Percentiles rank a stretch among this genome's conserved stretches.
These are phyloP conservation scores for Hirsutella rhossiliensis DNA, from an alignment of 2,329 filamentous ascomycete genomes.

Conservation along the genomic window DNA sequence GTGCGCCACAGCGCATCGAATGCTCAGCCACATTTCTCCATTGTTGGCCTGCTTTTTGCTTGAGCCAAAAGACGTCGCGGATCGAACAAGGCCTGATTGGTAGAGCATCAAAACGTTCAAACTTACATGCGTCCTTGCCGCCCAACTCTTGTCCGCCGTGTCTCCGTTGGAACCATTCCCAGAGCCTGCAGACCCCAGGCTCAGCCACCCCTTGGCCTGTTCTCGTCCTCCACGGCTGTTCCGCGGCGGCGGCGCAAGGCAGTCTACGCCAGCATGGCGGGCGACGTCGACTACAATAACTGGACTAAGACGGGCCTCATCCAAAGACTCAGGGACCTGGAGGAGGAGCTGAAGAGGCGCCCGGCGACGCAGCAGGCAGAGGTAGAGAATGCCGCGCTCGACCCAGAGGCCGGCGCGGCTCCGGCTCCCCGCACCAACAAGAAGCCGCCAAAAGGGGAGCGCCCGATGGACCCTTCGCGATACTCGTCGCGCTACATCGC, in stretches of 20 bases:
- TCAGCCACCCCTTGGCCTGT: neutral
- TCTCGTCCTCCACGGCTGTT: slow-evolving; percentile 4
- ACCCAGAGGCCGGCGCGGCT: neutral
- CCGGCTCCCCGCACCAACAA: slow-evolving; percentile 1
- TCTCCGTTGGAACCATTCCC: slow-evolving; percentile 1
- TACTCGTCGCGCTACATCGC: slow-evolving; percentile 80
- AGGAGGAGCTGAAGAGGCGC: slow-evolving; percentile 48
- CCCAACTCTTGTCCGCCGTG: neutral
- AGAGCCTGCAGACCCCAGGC: slow-evolving; percentile 4
- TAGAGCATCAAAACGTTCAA: neutral
- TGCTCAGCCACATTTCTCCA: slow-evolving; percentile 1
- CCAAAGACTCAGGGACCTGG: slow-evolving; percentile 53
- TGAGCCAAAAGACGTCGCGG: too few species aligned
- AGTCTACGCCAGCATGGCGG: slow-evolving; percentile 14
- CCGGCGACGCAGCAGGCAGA: slow-evolving; percentile 4
- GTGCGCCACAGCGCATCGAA: too few species aligned
- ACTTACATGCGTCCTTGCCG: slow-evolving; percentile 14
- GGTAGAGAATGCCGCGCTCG: neutral
- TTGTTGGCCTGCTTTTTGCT: too few species aligned
- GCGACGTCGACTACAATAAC: slow-evolving; percentile 39
- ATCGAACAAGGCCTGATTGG: too few species aligned
- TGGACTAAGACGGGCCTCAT: slow-evolving; percentile 62
- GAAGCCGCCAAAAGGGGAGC: slow-evolving; percentile 30
- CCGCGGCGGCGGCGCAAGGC: neutral
- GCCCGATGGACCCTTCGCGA: slow-evolving; percentile 61